A percentile compares a stretch with the other conserved stretches of the same genome.
phyloP scores from a whole-genome alignment of 2,329 filamentous ascomycete species.

The Colletotrichum eleusines region DNA sequence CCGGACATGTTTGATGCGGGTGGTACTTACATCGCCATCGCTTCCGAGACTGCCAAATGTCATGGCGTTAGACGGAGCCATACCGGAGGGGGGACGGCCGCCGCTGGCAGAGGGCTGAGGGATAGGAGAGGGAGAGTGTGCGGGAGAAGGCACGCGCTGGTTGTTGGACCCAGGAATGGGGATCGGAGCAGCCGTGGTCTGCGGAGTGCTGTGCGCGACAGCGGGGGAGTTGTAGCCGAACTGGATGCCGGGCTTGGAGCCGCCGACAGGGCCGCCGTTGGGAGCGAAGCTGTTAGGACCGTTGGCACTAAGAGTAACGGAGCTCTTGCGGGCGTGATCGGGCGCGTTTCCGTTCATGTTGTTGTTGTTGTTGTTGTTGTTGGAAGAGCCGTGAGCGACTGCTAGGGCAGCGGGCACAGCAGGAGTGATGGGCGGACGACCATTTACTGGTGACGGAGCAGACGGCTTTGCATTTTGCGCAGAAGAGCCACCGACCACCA shows the following conservation, averaged over 20 bases:
- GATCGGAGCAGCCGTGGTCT: constrained; percentile 67
- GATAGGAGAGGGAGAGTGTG: constrained; percentile 91
- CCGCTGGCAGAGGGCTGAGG: constrained; percentile 87
- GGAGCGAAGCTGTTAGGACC: constrained; percentile 80
- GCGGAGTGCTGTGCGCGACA: constrained; percentile 75
- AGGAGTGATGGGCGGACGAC: constrained; percentile 78
- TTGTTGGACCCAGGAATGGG: constrained; percentile 69
- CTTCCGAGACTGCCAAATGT: constrained; percentile 87
- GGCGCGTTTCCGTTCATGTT: constrained; percentile 76
- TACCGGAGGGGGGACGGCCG: constrained; percentile 84
- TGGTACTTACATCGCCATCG: constrained; percentile 81
- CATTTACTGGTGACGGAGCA: constrained; percentile 85
- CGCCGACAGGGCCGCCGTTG: constrained; percentile 76
- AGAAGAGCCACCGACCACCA: constrained; percentile 67
- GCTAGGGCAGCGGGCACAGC: constrained; percentile 73
- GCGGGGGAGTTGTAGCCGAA: constrained; percentile 84
- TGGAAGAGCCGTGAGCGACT: constrained; percentile 70
- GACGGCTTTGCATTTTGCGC: constrained; percentile 71
- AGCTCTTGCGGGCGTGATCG: constrained; percentile 87
- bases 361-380: constrained; percentile 46
- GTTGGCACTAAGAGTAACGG: constrained; percentile 90
- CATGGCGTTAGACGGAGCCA: constrained; percentile 75
- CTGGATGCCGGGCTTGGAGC: constrained; percentile 75
- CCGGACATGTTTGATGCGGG: constrained; percentile 8
- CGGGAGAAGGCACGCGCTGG: constrained; percentile 84